Conservation (phyloP, 345 rosid genomes). For the Combretum micranthum region DNA sequence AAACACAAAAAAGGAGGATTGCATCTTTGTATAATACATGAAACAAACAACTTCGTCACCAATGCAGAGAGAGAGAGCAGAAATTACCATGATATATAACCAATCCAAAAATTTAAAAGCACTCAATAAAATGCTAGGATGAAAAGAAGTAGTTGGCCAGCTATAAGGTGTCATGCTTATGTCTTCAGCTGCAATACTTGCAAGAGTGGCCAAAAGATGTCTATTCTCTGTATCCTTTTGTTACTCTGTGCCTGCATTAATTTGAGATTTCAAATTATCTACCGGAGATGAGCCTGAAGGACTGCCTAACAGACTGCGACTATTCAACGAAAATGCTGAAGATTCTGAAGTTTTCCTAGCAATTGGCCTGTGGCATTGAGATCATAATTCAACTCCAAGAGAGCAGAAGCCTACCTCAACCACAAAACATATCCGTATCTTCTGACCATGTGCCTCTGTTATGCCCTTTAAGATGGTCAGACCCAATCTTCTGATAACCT, state of each 20-base stretch:
- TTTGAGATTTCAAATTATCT: slow-evolving; percentile 8
- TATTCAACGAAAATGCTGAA: not conserved
- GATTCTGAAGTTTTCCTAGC: not conserved
- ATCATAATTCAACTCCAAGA: slow-evolving; percentile 1
- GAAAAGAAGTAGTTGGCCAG: not conserved
- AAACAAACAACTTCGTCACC: not conserved
- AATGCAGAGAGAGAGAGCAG: not conserved
- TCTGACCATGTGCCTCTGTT: slow-evolving; percentile 67
- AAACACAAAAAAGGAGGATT: not conserved
- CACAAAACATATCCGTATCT: slow-evolving; percentile 81
- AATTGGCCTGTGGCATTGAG: not conserved
- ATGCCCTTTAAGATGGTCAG: slow-evolving; percentile 81
- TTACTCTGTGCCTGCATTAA: slow-evolving; percentile 65
- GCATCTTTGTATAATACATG: not conserved
- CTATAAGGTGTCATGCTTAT: slow-evolving; percentile 11
- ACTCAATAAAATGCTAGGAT: not conserved
- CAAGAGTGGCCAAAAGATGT: slow-evolving; percentile 85
- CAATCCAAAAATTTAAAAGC: not conserved
- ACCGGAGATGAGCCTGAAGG: not conserved
- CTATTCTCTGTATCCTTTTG: slow-evolving; percentile 79
- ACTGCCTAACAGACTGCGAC: not conserved
- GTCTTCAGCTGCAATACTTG: slow-evolving; percentile 74
- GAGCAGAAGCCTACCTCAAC: slow-evolving; percentile 58
- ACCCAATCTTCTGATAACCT: slow-evolving; percentile 76
- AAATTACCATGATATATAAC: not conserved